phyloP scores from a whole-genome alignment of 2,329 filamentous ascomycete species.

The Cytospora chrysosperma region DNA sequence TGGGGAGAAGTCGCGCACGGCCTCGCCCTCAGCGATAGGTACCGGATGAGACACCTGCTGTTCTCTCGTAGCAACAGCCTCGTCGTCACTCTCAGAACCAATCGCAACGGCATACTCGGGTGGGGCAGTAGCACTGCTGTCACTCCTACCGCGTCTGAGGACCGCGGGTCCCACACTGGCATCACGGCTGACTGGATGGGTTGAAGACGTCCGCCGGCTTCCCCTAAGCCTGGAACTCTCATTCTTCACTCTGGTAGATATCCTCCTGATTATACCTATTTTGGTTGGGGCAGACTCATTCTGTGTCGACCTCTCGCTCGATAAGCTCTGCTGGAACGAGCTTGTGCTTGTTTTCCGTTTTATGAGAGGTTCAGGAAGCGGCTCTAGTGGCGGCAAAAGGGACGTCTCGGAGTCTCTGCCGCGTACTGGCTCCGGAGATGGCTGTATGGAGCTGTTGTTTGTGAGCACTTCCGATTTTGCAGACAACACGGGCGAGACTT shows the following conservation, averaged over 20 bases:
- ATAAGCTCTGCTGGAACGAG: slow-evolving; percentile 62
- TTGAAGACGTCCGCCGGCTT: slow-evolving; percentile 73
- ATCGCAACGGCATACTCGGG: slow-evolving; percentile 46
- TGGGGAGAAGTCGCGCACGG: slow-evolving; percentile 46
- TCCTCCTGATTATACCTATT: slow-evolving; percentile 69
- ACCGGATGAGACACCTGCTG: slow-evolving; percentile 46
- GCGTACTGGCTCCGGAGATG: slow-evolving; percentile 63
- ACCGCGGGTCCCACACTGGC: slow-evolving; percentile 88
- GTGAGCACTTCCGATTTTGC: slow-evolving; percentile 53
- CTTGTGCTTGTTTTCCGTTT: slow-evolving; percentile 57
- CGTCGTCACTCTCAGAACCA: slow-evolving; percentile 54
- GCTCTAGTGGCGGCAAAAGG: slow-evolving; percentile 38
- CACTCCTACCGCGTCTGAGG: slow-evolving; percentile 75
- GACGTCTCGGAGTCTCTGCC: slow-evolving; percentile 42
- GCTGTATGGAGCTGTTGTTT: slow-evolving; percentile 62
- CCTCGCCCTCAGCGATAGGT: slow-evolving; percentile 44
- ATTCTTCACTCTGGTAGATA: slow-evolving; percentile 79
- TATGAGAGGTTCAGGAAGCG: slow-evolving; percentile 61
- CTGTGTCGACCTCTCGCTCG: slow-evolving; percentile 57
- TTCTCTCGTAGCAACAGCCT: slow-evolving; percentile 51
- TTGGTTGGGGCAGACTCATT: slow-evolving; percentile 47
- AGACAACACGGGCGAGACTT: slow-evolving; percentile 58
- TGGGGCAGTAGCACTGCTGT: slow-evolving; percentile 75
- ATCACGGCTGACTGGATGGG: slow-evolving; percentile 74
- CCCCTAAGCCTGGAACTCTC: slow-evolving; percentile 34